Percentiles rank a stretch among this genome's conserved stretches.
phyloP scores from a whole-genome alignment of 441 rosid genomes.

The Sinapis alba region DNA sequence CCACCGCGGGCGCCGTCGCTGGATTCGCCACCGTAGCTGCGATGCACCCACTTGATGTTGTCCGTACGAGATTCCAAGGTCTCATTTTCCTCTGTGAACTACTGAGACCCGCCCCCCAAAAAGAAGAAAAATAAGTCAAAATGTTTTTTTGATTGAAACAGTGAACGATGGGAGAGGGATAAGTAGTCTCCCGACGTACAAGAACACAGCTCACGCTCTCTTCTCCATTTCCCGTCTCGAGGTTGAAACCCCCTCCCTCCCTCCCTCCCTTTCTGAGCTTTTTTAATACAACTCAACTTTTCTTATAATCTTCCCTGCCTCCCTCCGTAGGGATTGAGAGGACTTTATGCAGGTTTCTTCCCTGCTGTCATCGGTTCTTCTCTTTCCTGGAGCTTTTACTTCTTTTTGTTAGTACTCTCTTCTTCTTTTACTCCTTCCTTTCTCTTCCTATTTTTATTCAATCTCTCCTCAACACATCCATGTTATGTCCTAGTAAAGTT shows the following conservation, averaged over 20 bases:
- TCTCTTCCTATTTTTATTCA: not conserved
- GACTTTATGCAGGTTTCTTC: conserved; percentile 87
- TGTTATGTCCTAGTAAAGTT: not conserved
- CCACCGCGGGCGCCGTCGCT: conserved; percentile 84
- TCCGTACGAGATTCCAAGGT: conserved; percentile 96
- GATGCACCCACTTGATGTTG: conserved; percentile 90
- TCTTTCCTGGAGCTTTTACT: conserved; percentile 86
- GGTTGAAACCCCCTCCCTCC: conserved; percentile 42
- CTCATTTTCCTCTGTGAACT: not conserved
- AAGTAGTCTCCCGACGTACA: conserved; percentile 68
- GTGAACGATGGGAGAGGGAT: conserved; percentile 77
- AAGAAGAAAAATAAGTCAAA: not conserved
- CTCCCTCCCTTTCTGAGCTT: no score
- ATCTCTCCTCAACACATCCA: not conserved
- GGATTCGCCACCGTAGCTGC: conserved; percentile 89
- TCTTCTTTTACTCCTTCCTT: not conserved
- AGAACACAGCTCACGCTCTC: conserved; percentile 79
- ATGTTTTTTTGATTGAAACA: conserved; percentile 33
- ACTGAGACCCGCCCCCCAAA: no score
- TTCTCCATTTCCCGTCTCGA: conserved; percentile 75
- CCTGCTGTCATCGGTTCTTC: conserved; percentile 92
- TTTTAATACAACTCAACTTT: not conserved
- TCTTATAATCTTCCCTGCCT: conserved; percentile 2
- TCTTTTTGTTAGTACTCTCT: conserved; percentile 92
- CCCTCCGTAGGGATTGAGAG: conserved; percentile 66